Conservation (phyloP, 208 protist species). For the Leishmania martiniquensis region DNA sequence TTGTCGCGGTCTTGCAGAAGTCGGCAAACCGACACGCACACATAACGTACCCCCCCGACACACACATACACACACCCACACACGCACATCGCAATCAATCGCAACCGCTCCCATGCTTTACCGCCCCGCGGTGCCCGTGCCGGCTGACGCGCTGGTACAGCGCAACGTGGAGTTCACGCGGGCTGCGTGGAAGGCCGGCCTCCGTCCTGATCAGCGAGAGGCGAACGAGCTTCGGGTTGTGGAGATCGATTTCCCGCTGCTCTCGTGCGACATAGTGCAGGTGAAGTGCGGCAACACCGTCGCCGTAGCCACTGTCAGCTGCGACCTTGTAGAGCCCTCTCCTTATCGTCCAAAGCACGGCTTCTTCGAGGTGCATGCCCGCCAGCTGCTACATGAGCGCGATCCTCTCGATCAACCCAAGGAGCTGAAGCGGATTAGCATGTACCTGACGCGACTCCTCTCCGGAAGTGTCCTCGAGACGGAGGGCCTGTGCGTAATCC, state of each 20-base stretch:
- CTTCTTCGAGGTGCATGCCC: constrained; percentile 92
- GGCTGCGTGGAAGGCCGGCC: constrained; percentile 64
- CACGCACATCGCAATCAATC: background rate
- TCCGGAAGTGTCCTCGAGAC: constrained; percentile 94
- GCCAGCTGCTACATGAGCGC: constrained; percentile 88
- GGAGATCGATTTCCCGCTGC: constrained; percentile 69
- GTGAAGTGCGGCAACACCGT: constrained; percentile 91
- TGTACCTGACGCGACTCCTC: constrained; percentile 89
- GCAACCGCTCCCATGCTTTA: constrained; percentile 33
- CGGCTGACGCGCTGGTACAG: constrained; percentile 55
- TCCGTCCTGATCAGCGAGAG: constrained; percentile 78
- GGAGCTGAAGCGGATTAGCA: constrained; percentile 56
- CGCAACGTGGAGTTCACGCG: constrained; percentile 74
- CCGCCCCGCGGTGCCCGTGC: constrained; percentile 46
- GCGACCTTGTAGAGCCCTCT: constrained; percentile 94
- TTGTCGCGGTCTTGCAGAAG: background rate
- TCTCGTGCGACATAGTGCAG: constrained; percentile 70
- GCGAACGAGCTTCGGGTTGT: constrained; percentile 75
- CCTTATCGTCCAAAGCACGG: constrained; percentile 95
- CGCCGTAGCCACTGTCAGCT: constrained; percentile 79
- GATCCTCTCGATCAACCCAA: constrained; percentile 36
- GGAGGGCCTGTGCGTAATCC: constrained; percentile 95
- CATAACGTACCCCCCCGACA: background rate
- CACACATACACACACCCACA: constrained; percentile 2
- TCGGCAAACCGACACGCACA: background rate